Evolutionary conservation across 192 early-diverging fungal species (phyloP), one percentile per base, ranked within the genome.

Genomic region (Chytriomyces sp.): DNA sequence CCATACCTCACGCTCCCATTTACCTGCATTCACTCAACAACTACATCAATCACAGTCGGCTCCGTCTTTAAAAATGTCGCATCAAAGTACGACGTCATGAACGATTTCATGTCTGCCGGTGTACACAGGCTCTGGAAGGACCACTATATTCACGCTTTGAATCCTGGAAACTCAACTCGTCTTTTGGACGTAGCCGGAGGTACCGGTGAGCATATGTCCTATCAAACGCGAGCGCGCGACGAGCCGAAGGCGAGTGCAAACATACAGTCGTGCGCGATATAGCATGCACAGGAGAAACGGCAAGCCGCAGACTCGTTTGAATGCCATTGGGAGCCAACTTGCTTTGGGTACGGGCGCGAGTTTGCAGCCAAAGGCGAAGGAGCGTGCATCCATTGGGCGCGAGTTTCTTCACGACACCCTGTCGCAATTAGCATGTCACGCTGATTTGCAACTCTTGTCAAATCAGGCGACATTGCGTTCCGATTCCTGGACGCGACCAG

Each of bases 61-160:
- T 76, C 86, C 57, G 97, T 99, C 12, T 99, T 98, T 77, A 85
- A 90, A n/a, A 94, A 86, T 72, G 97, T 99, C 22, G 97, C 97
- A 2, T 77, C 82, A n/a, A 95, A 91, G 55, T 99, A 99, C 82
- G 97, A 99, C 77, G 64, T 96, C 10, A 98, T 99, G 97, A 98
- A 98, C 83, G 96, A 98, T 65, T 90, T 92, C 22, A 98, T 98
- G 96, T 92, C 90, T 75, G 81, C 86, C 33, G 97, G 97, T 33
- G 80, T 99, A 25, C 96, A 99, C 77, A 87, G 96, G 59, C 75
- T 97, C 36, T 99, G 97, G 97, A 99, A 99, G 74, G 94, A 97
- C 73, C 88, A 94, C 74, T 93, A 93, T 77, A 92, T 99, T 64
- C 85, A 88, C 28, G 83, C 78, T 25, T 83, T 99, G 81, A 88